These are phyloP conservation scores for Rhynchosporium graminicola DNA, from an alignment of 2,329 filamentous ascomycete species.

Conservation along the genomic window DNA sequence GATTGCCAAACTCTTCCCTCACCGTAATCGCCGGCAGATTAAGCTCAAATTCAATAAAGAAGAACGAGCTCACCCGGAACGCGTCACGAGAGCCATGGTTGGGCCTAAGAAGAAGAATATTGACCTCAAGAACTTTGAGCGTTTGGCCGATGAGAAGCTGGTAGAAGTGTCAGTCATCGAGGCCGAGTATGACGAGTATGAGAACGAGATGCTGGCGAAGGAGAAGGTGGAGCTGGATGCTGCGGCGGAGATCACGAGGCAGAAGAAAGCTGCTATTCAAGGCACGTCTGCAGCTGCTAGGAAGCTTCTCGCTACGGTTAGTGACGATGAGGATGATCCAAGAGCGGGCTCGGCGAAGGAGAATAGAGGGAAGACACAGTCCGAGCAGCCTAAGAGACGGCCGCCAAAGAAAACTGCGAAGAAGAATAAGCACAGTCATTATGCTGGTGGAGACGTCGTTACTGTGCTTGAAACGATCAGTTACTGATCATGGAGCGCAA, in stretches of 20 bases:
- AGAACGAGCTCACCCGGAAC: constrained; percentile 64
- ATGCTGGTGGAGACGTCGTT: constrained; percentile 38
- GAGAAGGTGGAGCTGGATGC: constrained; percentile 48
- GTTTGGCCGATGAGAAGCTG: constrained; percentile 54
- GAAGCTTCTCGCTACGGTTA: constrained; percentile 20
- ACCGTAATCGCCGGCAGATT: constrained; percentile 70
- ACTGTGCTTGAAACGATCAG: constrained; percentile 37
- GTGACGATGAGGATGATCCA: constrained; percentile 22
- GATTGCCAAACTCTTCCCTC: constrained; percentile 74
- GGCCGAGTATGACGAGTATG: constrained; percentile 50
- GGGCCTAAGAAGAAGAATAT: constrained; percentile 58
- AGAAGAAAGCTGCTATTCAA: constrained; percentile 37
- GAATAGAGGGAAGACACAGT: constrained; percentile 19
- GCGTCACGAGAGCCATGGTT: constrained; percentile 64
- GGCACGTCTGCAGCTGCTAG: constrained; percentile 20
- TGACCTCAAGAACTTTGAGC: constrained; percentile 61
- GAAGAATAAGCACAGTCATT: constrained; percentile 36
- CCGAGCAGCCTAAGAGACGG: neutral
- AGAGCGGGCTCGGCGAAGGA: constrained; percentile 25
- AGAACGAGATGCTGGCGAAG: constrained; percentile 50
- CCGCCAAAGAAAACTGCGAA: constrained; percentile 28
- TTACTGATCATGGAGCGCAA: neutral
- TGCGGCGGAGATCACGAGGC: constrained; percentile 35
- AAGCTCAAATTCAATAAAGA: constrained; percentile 84
- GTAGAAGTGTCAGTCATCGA: constrained; percentile 57